phyloP scores from a whole-genome alignment of 2,329 filamentous ascomycete genomes.

The Botryotinia convoluta region DNA sequence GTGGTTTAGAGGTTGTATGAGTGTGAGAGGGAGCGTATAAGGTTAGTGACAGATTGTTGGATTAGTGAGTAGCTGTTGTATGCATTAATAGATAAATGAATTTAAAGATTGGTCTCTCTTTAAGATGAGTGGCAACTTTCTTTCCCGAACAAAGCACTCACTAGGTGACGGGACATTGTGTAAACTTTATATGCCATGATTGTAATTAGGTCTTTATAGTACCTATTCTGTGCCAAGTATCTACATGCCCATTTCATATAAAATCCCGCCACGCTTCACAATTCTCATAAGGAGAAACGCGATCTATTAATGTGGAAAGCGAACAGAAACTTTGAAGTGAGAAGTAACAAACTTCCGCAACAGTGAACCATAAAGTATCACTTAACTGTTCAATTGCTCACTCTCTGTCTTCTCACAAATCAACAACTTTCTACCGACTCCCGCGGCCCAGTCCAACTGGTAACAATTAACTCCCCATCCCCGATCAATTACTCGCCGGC shows the following conservation, averaged over 20 bases:
- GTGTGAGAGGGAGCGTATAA: neutral
- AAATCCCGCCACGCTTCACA: neutral
- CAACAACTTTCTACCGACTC: neutral
- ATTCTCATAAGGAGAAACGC: neutral
- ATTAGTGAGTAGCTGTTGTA: neutral
- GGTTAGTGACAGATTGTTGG: neutral
- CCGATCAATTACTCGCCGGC: rapidly evolving
- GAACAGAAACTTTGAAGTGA: neutral
- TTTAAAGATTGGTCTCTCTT: neutral
- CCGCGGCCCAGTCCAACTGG: neutral
- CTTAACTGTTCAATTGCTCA: neutral
- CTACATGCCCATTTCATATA: neutral
- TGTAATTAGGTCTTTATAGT: neutral
- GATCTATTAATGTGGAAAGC: neutral
- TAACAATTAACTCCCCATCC: neutral
- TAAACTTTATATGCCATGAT: neutral
- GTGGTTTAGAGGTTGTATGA: neutral
- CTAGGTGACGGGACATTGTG: neutral
- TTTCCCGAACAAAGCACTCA: neutral
- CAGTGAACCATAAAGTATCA: neutral
- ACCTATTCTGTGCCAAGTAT: no score
- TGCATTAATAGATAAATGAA: neutral
- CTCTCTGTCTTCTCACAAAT: neutral
- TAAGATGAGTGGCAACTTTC: neutral
- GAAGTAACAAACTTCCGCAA: neutral